Conservation (phyloP, 805 yeast genomes). For the Metschnikowia baotianmanensis region DNA sequence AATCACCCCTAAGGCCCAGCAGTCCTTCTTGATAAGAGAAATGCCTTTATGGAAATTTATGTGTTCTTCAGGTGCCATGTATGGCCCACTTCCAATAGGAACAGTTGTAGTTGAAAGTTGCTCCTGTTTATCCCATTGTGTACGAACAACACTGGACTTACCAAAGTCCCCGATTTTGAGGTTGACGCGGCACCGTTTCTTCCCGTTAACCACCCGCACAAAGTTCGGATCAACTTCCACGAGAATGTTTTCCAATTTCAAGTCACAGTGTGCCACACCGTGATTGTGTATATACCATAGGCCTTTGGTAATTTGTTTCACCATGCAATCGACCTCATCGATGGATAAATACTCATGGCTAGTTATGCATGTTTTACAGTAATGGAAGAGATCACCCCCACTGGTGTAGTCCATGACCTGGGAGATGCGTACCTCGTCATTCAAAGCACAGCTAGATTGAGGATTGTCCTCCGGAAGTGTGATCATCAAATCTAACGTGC, state of each 20-base stretch:
- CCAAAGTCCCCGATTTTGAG: slow-evolving; percentile 70
- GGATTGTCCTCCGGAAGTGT: slow-evolving; percentile 18
- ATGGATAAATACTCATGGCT: slow-evolving; percentile 21
- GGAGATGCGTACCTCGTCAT: slow-evolving; percentile 21
- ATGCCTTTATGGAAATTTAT: slow-evolving; percentile 32
- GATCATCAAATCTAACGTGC: slow-evolving; percentile 72
- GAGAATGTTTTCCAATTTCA: slow-evolving; percentile 84
- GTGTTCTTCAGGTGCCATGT: slow-evolving; percentile 90
- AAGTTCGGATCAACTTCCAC: slow-evolving; percentile 57
- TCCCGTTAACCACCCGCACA: slow-evolving; percentile 18
- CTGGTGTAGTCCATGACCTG: slow-evolving; percentile 40
- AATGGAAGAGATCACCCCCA: slow-evolving; percentile 38
- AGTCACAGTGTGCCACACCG: slow-evolving; percentile 92
- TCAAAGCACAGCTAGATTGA: not conserved
- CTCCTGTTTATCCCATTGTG: slow-evolving; percentile 72
- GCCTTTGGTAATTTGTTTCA: slow-evolving; percentile 83
- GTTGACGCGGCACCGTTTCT: slow-evolving; percentile 15
- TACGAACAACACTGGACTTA: slow-evolving; percentile 83
- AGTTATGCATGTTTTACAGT: slow-evolving; percentile 20
- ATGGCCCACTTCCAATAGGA: slow-evolving; percentile 84
- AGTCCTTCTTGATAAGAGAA: slow-evolving; percentile 79
- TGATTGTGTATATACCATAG: slow-evolving; percentile 81
- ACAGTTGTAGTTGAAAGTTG: slow-evolving; percentile 51
- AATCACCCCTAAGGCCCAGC: slow-evolving; percentile 82
- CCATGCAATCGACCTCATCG: slow-evolving; percentile 81